phyloP scores from a whole-genome alignment of 768 basidiomycete species.

The Dentipellis fragilis region DNA sequence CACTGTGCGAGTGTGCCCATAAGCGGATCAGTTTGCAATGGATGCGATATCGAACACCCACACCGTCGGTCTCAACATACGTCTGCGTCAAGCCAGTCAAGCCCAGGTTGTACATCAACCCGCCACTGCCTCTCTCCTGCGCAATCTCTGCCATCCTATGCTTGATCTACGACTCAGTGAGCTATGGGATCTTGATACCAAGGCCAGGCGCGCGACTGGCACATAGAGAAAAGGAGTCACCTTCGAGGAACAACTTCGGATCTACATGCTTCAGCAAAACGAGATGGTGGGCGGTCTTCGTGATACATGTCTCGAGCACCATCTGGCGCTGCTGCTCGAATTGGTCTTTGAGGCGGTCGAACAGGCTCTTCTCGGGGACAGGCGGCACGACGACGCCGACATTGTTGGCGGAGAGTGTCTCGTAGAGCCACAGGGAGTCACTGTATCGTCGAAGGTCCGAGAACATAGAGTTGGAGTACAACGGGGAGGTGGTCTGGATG shows the following conservation, averaged over 20 bases:
- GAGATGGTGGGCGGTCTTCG: slow-evolving; percentile 90
- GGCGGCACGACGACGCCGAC: slow-evolving; percentile 97
- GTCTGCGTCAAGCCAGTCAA: slow-evolving; percentile 69
- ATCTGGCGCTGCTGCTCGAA: slow-evolving; percentile 82
- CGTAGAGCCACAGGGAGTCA: slow-evolving; percentile 96
- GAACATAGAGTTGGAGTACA: slow-evolving; percentile 75
- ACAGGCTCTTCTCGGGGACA: slow-evolving; percentile 88
- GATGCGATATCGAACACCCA: slow-evolving; percentile 18
- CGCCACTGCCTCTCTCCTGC: slow-evolving; percentile 66
- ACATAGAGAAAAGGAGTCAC: slow-evolving; percentile 84
- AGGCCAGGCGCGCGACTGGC: slow-evolving; percentile 34
- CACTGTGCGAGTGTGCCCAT: slow-evolving; percentile 41
- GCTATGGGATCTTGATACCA: background rate
- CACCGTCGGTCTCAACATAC: slow-evolving; percentile 86
- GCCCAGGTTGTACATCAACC: slow-evolving; percentile 77
- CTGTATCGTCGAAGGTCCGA: slow-evolving; percentile 96
- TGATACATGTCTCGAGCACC: slow-evolving; percentile 82
- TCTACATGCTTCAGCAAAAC: slow-evolving; percentile 83
- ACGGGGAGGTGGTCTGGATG: slow-evolving; percentile 69
- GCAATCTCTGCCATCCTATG: slow-evolving; percentile 72
- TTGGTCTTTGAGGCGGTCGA: slow-evolving; percentile 89
- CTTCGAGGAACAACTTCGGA: slow-evolving; percentile 84
- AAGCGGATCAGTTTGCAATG: background rate
- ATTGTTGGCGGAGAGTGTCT: slow-evolving; percentile 79
- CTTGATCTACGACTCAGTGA: slow-evolving; percentile 53